phyloP scores from a whole-genome alignment of 2,329 filamentous ascomycete species.

The Diplocarpon rosae region DNA sequence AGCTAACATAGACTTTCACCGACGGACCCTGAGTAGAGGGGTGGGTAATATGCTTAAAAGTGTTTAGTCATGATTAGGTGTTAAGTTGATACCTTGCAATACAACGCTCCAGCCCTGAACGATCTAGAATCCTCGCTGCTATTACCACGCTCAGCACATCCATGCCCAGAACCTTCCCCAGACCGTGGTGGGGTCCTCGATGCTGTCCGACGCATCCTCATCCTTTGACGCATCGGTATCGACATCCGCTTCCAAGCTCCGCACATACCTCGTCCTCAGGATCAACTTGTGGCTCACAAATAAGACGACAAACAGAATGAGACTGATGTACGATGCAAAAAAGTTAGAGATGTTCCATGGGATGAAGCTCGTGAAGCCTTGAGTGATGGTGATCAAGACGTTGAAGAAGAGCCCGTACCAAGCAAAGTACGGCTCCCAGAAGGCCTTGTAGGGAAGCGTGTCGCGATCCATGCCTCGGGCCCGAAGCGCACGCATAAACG shows the following conservation, averaged over 20 bases:
- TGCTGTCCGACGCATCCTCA: conserved; percentile 29
- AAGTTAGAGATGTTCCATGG: conserved; percentile 49
- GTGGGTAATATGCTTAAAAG: no score
- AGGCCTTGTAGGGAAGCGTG: conserved; percentile 48
- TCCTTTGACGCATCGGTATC: conserved; percentile 29
- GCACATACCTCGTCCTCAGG: conserved; percentile 29
- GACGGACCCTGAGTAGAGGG: no score
- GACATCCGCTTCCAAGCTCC: conserved; percentile 32
- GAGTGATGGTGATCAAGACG: conserved; percentile 52
- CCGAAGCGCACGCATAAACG: conserved; percentile 50
- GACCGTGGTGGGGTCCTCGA: conserved; percentile 18
- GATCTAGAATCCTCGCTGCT: not conserved
- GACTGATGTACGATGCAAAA: conserved; percentile 52
- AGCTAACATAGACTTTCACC: no score
- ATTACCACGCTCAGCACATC: conserved; percentile 6
- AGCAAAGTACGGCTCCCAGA: conserved; percentile 52
- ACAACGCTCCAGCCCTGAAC: not conserved
- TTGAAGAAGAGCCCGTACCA: conserved; percentile 58
- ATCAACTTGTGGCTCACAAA: conserved; percentile 48
- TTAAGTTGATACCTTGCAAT: no score
- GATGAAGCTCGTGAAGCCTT: conserved; percentile 60
- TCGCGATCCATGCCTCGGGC: conserved; percentile 46
- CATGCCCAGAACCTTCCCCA: conserved; percentile 22
- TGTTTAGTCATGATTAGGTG: not conserved
- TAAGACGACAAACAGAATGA: conserved; percentile 51